Evolutionary conservation across 768 basidiomycete species (phyloP), one percentile per base, ranked within the genome.

Genomic region (Cantharellus anzutake): DNA sequence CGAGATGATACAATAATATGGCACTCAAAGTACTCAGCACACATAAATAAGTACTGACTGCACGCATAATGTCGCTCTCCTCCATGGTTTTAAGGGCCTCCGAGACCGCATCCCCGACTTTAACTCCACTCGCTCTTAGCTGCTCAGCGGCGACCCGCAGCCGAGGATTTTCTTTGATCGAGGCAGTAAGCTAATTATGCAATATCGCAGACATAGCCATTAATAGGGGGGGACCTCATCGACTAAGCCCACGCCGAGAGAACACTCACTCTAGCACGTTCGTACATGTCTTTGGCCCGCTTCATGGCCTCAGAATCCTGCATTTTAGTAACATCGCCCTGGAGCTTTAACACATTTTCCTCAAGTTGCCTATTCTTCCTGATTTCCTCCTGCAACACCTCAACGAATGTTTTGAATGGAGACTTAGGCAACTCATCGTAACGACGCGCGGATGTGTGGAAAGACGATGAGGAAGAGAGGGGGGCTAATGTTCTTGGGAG

Each of bases 241-340:
- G 52, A 55, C 35, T 7, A 55, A 11, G 29, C 11, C 44, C 11
- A 48, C 44, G 44, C 44, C 11, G 48, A 20, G 2, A 56, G 1
- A 61, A 29, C n/a, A 77, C 81, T 62, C 68, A 97, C 93, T 72
- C 94, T 79, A 4, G 94, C 91, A 62, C 85, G 80, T 73, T 98
- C 94, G 72, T 98, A 98, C 61, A 88, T 82, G 57, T 87, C 91
- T 68, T 78, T 80, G 2, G 92, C 92, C 66, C 78, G 79, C 74
- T 88, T 90, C 90, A 99, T 84, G 11, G 92, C 85, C 68, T 94
- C 91, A 59, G 89, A 91, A 70, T 97, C 96, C 75, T 97, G 93
- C 56, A 97, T 72, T 73, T 96, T 96, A 73, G 90, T 88, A 42
- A 96, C 94, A 70, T 98, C 92, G 63, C 96, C 96, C 72, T 94